These are phyloP conservation scores for Penicillium sp. DNA, from an alignment of 2,329 filamentous ascomycete species.

Conservation along the genomic window DNA sequence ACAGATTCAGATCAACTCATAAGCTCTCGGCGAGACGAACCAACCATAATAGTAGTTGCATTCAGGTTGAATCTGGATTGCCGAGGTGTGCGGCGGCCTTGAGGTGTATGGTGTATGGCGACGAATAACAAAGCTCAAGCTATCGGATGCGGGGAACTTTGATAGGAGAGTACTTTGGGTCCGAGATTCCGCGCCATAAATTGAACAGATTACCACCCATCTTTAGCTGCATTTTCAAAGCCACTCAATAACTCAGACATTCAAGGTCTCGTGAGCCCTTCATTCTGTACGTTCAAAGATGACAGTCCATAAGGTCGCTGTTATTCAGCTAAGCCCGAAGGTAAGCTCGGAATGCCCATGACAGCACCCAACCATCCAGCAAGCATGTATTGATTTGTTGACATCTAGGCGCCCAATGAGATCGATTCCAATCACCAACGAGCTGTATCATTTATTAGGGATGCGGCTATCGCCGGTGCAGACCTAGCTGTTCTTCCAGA, in stretches of 20 bases:
- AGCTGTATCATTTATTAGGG: conserved; percentile 50
- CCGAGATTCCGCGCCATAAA: conserved; percentile 6
- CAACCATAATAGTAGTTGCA: background rate
- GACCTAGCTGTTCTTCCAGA: conserved; percentile 65
- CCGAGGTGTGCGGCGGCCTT: background rate
- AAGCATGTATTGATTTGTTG: background rate
- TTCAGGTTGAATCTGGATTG: background rate
- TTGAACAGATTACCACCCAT: background rate
- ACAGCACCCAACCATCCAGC: background rate
- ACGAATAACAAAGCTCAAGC: background rate
- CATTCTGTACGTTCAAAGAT: background rate
- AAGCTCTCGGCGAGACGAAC: conserved; percentile 1
- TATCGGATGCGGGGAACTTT: background rate
- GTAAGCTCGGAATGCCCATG: background rate
- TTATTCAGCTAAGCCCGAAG: conserved; percentile 4
- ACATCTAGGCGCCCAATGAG: background rate
- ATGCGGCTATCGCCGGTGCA: conserved; percentile 51
- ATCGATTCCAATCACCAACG: conserved; percentile 27
- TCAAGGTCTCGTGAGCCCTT: background rate
- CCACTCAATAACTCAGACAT: background rate
- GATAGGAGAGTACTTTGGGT: conserved; percentile 5
- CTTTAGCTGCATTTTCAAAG: background rate
- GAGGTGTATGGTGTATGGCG: background rate
- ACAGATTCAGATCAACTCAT: background rate
- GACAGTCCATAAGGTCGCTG: background rate